Evolutionary conservation across 73 alveolate species (phyloP), one percentile per base, ranked within the genome.

Genomic region (Paramecium sexaurelia): DNA sequence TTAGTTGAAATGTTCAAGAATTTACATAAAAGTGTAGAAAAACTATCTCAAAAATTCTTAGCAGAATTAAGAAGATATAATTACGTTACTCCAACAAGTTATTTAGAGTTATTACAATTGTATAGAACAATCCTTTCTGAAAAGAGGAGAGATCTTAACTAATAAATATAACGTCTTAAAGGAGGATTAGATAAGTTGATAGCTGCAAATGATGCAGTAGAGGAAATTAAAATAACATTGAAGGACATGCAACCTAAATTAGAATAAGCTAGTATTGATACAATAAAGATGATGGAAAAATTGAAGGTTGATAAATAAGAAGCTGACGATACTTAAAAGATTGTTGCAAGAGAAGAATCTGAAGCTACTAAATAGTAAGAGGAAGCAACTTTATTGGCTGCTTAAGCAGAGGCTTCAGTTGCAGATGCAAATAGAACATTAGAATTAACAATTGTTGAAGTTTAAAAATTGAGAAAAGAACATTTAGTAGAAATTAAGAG

Each of bases 181-280:
- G 95, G 95, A 85, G 99, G 99, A 41, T 94, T 98, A 45, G 95
- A 96, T 91, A 98, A 96, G 24, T 96, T 98, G 33, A 96, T 94
- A 56, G 96, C 97, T 92, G 99, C 99, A 11, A 98, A 97, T 61
- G 95, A 96, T 35, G 99, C 98, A 96, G 99, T 98, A 7, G 99
- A 94, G 37, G 95, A 94, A 66, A 95, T 98, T 94, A 97, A 95
- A 92, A 95, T 93, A 35, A 97, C 96, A 82, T 96, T 98, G 33
- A 98, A 97, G 86, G 97, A 95, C 67, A 98, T 97, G 98, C 96
- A 95, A 61, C 99, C 99, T 43, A 98, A 96, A 78, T 92, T 98
- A 29, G 99, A 98, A 83, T 92, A 97, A 29, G 98, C 99, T 32
- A 97, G 98, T 85, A 96, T 92, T 56, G 99, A 98, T 69, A 98